These are phyloP conservation scores for Neurospora sp. DNA, from an alignment of 495 filamentous ascomycete genomes.

Conservation along the genomic window DNA sequence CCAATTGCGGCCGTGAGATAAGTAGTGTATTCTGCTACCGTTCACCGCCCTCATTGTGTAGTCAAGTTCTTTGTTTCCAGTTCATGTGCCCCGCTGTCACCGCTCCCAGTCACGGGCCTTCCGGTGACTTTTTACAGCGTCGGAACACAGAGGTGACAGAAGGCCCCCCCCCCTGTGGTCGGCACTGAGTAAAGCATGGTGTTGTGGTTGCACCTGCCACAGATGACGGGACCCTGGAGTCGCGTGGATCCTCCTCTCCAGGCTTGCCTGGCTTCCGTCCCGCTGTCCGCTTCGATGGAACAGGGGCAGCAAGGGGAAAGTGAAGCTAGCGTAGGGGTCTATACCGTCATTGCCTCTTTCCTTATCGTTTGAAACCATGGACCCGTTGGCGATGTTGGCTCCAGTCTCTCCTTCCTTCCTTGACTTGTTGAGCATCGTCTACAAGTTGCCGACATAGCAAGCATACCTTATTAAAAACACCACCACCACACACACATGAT, in stretches of 20 bases:
- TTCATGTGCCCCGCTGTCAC: background rate
- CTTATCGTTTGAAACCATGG: background rate
- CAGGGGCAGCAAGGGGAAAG: background rate
- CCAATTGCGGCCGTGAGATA: background rate
- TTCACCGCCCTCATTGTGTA: background rate
- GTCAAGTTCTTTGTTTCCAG: background rate
- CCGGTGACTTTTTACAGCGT: background rate
- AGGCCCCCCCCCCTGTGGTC: background rate
- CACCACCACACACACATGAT: constrained; percentile 11
- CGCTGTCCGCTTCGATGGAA: background rate
- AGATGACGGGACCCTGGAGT: background rate
- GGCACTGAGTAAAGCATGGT: no score
- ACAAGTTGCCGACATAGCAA: background rate
- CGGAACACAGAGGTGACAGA: background rate
- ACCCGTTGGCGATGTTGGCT: background rate
- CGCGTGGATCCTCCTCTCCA: background rate
- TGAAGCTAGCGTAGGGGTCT: background rate
- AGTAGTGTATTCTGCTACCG: background rate
- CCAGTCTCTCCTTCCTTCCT: background rate
- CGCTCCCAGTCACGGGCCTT: background rate
- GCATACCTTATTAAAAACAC: background rate
- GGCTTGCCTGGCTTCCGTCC: background rate
- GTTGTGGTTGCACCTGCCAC: no score
- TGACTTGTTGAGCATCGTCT: background rate
- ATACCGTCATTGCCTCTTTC: background rate